Evolutionary conservation across 1,284 basidiomycete genomes (phyloP), one percentile per base, ranked within the genome.

Genomic region (Pseudozyma sp.): DNA sequence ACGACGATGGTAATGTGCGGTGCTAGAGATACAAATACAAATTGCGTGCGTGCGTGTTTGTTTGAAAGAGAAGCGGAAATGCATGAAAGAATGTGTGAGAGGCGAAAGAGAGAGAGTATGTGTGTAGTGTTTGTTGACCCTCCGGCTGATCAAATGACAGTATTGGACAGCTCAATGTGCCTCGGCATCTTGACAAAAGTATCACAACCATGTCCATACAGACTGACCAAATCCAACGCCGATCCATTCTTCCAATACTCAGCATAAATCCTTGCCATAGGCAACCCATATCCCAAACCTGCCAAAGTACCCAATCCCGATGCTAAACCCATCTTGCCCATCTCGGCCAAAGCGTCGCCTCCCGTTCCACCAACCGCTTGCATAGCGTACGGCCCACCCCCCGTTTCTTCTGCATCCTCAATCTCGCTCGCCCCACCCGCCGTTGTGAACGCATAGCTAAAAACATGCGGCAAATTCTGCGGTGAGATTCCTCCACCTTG

Each of bases 361-460:
- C 88, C 89, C 5, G 87, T 87, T n/a, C 86, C 84, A 21, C 86
- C 87, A n/a, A 86, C 86, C 11, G 62, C 89, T 88, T 44, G 91
- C 91, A 79, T 88, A 87, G 14, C 91, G 90, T 44, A 92, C 89
- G 45, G 92, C 85, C 78, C 92, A 88, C 75, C 92, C 90, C 53
- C 91, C 89, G 51, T 90, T 90, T 79, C 93, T 90, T 13, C 91
- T 1, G 63, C 55, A 31, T 73, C 89, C 87, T 57, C 88, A 86
- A 39, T 91, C 91, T 82, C 94, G 92, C 82, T 83, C 36, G 86
- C 85, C 4, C 65, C 54, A 13, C 71, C 64, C 0, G 88, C 92
- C 3, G 93, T 95, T 3, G 93, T 94, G 84, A 94, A 95, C 7
- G 93, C 93, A 83, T 95, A 95, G 21, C 92, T 92, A 85, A 95